phyloP scores from a whole-genome alignment of 805 yeast species.

The Pichia pseudocactophila region DNA sequence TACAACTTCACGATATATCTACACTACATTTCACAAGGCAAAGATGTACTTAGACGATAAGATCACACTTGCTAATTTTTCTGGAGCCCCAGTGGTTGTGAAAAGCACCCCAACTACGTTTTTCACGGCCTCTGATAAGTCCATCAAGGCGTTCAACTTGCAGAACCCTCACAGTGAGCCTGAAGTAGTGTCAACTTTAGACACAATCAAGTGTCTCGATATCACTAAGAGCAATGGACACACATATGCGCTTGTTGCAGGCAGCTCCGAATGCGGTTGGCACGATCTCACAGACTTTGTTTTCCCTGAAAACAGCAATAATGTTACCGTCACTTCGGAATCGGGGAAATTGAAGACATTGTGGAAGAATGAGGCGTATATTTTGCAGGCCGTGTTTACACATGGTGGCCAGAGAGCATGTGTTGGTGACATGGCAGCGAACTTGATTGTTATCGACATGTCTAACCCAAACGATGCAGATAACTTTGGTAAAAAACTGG shows the following conservation, averaged over 20 bases:
- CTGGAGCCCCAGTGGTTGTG: constrained; percentile 19
- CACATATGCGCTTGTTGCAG: constrained; percentile 28
- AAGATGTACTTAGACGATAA: constrained; percentile 19
- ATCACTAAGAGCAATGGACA: constrained; percentile 16
- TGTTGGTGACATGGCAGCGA: constrained; percentile 62
- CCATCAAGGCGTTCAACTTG: constrained; percentile 43
- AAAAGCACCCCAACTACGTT: constrained; percentile 26
- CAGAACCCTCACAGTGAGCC: constrained; percentile 51
- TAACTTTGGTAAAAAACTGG: constrained; percentile 25
- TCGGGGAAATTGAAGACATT: constrained; percentile 3
- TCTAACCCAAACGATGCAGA: constrained; percentile 25
- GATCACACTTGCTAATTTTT: constrained; percentile 24
- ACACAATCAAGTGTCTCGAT: constrained; percentile 36
- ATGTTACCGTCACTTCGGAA: neutral
- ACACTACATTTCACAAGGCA: constrained; percentile 4
- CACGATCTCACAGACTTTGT: constrained; percentile 25
- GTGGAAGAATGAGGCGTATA: constrained; percentile 10
- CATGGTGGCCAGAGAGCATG: constrained; percentile 52
- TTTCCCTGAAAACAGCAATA: neutral
- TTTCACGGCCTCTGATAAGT: constrained; percentile 45
- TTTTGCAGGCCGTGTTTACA: constrained; percentile 47
- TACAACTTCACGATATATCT: no score
- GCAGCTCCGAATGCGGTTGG: constrained; percentile 31
- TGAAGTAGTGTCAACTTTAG: constrained; percentile 42
- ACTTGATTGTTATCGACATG: constrained; percentile 40